These are phyloP conservation scores for Rhizopogon salebrosus DNA, from an alignment of 768 basidiomycete genomes.

Conservation along the genomic window DNA sequence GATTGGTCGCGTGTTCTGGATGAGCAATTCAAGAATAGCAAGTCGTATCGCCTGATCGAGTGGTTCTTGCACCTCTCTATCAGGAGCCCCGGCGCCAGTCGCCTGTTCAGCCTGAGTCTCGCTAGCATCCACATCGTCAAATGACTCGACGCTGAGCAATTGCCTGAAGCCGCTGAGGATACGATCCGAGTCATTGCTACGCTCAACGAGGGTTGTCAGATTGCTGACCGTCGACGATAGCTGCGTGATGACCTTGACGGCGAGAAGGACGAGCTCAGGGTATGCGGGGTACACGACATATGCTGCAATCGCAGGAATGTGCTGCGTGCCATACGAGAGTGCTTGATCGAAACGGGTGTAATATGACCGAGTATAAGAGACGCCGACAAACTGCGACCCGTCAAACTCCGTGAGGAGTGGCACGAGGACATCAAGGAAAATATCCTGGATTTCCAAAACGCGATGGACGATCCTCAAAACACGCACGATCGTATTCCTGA, in stretches of 20 bases:
- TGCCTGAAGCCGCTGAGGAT: slow-evolving; percentile 77
- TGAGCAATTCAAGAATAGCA: slow-evolving; percentile 76
- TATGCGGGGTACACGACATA: slow-evolving; percentile 68
- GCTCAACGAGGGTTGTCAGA: slow-evolving; percentile 72
- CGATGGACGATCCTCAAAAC: slow-evolving; percentile 79
- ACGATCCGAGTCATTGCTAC: slow-evolving; percentile 78
- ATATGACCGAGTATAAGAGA: slow-evolving; percentile 57
- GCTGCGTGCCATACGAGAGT: slow-evolving; percentile 61
- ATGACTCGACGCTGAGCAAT: slow-evolving; percentile 56
- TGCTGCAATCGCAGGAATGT: slow-evolving; percentile 77
- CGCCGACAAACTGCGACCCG: slow-evolving; percentile 47
- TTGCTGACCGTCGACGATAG: slow-evolving; percentile 72
- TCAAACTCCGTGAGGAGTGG: slow-evolving; percentile 69
- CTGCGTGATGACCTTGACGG: slow-evolving; percentile 68
- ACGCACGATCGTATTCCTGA: slow-evolving; percentile 71
- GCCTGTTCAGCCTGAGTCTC: slow-evolving; percentile 55
- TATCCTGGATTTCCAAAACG: slow-evolving; percentile 78
- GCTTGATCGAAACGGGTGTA: slow-evolving; percentile 74
- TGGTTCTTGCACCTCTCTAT: slow-evolving; percentile 37
- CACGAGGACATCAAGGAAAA: slow-evolving; percentile 85
- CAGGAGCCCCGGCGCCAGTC: slow-evolving; percentile 73
- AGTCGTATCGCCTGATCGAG: slow-evolving; percentile 68
- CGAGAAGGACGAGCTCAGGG: slow-evolving; percentile 67
- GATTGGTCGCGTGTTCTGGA: slow-evolving; percentile 63
- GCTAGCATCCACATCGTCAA: slow-evolving; percentile 54